Base-by-base conservation (phyloP, 768 basidiomycete species). In the Boletus subparvulus region DNA sequence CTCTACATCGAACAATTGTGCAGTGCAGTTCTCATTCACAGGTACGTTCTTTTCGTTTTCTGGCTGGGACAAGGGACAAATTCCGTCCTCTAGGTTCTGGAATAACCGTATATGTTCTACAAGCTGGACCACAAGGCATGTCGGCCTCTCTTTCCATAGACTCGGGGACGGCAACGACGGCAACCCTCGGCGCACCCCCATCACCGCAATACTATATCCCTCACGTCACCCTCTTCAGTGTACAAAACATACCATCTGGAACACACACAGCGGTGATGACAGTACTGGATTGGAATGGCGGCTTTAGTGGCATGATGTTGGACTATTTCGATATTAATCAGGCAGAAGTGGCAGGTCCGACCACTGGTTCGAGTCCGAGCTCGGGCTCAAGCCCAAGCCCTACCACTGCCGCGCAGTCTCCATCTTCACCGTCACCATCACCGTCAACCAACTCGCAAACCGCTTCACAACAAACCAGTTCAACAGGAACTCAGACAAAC, bases 71-170 rank as follows among this genome's bases (percentile, higher is more conserved):
- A 37, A 28, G 32, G 7, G 36, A 24, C 3, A 8, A 13, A 39
- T 30, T 11, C 42, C 28, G 28, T 47, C 1, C 8, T 28, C 26
- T 19, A 69, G 69, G 66, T 2, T 70, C 68, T 10, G 68, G 68
- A n/a, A 44, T 66, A 44, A 69, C 66, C 1, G 56, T 69, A n/a
- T 71, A 70, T 51, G 65, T 69, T 24, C 45, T 69, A 24, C 69
- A 54, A 61, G 68, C 64, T 17, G 68, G 68, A 19, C 58, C 64
- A 0, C 62, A 66, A 42, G 68, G 68, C 39, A 66, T 64, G 62
- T 64, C 61, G 16, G 68, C 68, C 17, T 65, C 66, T 30, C 62
- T 70, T 37, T 60, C 64, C 28, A 63, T 66, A 44, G 64, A 70
- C 36, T 61, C 59, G 2, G 68, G 64, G 6, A 39, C 61, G 3